Evolutionary conservation across 192 early-diverging fungal species (phyloP).

Genomic region (Radiomyces spectabilis): DNA sequence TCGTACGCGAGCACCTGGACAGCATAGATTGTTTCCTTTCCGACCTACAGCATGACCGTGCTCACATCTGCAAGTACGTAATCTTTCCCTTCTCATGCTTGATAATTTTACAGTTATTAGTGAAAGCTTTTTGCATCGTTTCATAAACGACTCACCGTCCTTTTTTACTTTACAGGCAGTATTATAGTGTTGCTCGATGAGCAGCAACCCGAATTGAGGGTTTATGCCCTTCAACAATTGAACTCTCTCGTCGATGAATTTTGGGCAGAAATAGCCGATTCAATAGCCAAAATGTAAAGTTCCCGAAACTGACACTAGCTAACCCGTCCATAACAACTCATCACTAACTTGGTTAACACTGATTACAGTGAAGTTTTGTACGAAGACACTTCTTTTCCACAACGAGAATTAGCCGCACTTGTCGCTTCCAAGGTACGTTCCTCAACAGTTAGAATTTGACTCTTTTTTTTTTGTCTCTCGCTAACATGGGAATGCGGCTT

Average conservation of each 20-base stretch:
- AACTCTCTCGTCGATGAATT: slow-evolving; percentile 86
- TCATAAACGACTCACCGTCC: neutral
- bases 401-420: slow-evolving; percentile 86
- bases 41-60: slow-evolving; percentile 1
- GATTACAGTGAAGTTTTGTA: slow-evolving; percentile 92
- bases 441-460: neutral
- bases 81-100: neutral
- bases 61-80: slow-evolving; percentile 26
- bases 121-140: neutral
- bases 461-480: neutral
- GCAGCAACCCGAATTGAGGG: slow-evolving; percentile 80
- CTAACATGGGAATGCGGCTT: too few relatives aligned
- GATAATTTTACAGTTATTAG: too few relatives aligned
- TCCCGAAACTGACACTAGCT: neutral
- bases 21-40: neutral
- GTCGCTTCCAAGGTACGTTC: slow-evolving; percentile 86
- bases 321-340: too few relatives aligned
- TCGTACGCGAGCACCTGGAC: neutral
- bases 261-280: slow-evolving; percentile 98
- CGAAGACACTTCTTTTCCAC: slow-evolving; percentile 80
- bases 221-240: slow-evolving; percentile 89
- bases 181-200: slow-evolving; percentile 94
- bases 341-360: too few relatives aligned
- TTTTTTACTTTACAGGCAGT: slow-evolving; percentile 51
- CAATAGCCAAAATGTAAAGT: slow-evolving; percentile 78